phyloP scores from a whole-genome alignment of 2,329 filamentous ascomycete genomes.

The Phoma herbarum region DNA sequence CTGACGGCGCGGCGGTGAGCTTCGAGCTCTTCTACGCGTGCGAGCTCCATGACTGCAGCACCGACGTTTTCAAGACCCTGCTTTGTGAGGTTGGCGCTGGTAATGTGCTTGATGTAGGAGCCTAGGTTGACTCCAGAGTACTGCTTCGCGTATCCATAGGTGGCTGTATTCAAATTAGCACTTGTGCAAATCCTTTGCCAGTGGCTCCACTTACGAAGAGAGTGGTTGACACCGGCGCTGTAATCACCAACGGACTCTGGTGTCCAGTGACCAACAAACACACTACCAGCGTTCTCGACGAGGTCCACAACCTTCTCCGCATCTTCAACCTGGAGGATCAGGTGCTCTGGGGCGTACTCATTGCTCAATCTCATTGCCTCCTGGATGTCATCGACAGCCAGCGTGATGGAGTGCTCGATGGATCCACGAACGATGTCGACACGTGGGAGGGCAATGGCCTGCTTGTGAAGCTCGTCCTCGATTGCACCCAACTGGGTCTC shows the following conservation, averaged over 20 bases:
- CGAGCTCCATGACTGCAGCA: conserved; percentile 90
- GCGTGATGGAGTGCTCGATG: conserved; percentile 90
- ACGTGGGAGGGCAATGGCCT: conserved; percentile 85
- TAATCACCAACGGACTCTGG: conserved; percentile 98
- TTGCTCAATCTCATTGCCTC: conserved; percentile 87
- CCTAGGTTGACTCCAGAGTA: conserved; percentile 97
- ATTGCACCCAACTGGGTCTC: conserved; percentile 80
- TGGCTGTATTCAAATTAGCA: conserved; percentile 66
- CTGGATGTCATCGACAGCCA: conserved; percentile 76
- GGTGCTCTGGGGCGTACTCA: conserved; percentile 92
- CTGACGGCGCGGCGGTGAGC: conserved; percentile 82
- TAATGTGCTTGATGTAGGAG: conserved; percentile 98
- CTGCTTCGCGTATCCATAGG: conserved; percentile 97
- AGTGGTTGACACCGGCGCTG: conserved; percentile 97
- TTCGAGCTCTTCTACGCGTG: conserved; percentile 92
- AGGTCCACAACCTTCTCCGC: conserved; percentile 76
- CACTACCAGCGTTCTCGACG: conserved; percentile 93
- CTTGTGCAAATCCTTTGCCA: too few species aligned
- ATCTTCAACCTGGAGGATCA: conserved; percentile 88
- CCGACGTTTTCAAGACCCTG: conserved; percentile 88
- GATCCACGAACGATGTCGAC: conserved; percentile 92
- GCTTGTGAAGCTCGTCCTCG: conserved; percentile 87
- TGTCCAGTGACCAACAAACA: conserved; percentile 96
- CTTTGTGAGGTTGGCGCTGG: conserved; percentile 86
- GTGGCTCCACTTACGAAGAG: conserved; percentile 70